Conservation (phyloP, 2,329 filamentous ascomycete genomes). For the Xylaria digitata region DNA sequence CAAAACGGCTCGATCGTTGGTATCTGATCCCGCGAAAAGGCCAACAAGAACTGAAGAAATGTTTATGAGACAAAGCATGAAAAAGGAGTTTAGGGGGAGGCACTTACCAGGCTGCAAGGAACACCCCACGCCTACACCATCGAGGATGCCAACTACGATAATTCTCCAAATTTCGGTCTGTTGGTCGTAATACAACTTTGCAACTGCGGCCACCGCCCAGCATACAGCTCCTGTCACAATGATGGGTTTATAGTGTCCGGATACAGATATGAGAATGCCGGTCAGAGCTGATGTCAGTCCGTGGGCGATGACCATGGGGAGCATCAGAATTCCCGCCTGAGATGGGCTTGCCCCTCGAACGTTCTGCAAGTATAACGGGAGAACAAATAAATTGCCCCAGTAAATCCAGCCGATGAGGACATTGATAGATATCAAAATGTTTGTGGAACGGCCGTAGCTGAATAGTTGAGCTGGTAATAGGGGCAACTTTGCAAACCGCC, state of each 20-base stretch:
- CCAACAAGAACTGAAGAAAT: constrained; percentile 18
- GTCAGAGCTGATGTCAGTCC: constrained; percentile 15
- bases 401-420: constrained; percentile 23
- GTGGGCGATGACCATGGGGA: constrained; percentile 26
- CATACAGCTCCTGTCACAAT: constrained; percentile 16
- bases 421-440: constrained; percentile 19
- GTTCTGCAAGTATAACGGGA: constrained; percentile 24
- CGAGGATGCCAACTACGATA: constrained; percentile 15
- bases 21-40: constrained; percentile 17
- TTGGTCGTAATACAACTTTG: constrained; percentile 21
- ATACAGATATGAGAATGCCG: constrained; percentile 15
- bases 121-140: constrained; percentile 21
- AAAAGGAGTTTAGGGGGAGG: not conserved
- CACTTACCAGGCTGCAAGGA: constrained; percentile 27
- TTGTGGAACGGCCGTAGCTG: constrained; percentile 15
- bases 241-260: constrained; percentile 15
- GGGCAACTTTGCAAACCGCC: constrained; percentile 20
- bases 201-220: constrained; percentile 22
- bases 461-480: constrained; percentile 23
- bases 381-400: constrained; percentile 19
- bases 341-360: constrained; percentile 13
- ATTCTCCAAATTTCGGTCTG: constrained; percentile 17
- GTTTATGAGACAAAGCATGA: too few relatives aligned
- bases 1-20: constrained; percentile 21
- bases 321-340: constrained; percentile 17